Evolutionary conservation across 805 yeast genomes (phyloP).

Genomic region (Yarrowia divulgata): DNA sequence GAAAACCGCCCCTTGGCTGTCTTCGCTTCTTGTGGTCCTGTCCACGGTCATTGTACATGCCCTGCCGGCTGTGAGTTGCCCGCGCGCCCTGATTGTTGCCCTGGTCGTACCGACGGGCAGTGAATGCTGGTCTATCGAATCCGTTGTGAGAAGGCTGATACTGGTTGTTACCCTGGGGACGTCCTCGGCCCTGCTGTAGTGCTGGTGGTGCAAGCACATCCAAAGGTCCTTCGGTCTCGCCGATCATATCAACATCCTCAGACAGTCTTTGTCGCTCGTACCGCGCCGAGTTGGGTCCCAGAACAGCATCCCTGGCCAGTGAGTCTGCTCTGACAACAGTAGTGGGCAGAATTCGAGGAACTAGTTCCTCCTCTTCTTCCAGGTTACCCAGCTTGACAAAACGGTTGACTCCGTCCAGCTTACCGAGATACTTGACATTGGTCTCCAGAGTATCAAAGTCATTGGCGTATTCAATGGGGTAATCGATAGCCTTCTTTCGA

Average conservation of each 20-base stretch:
- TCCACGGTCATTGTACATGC: constrained; percentile 27
- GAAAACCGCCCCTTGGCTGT: neutral
- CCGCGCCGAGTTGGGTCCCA: constrained; percentile 3
- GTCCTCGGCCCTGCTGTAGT: neutral
- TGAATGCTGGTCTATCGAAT: constrained; percentile 1
- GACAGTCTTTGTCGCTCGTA: constrained; percentile 23
- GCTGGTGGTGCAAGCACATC: neutral
- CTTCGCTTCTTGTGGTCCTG: neutral
- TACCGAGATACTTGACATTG: constrained; percentile 38
- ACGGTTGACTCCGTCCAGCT: constrained; percentile 22
- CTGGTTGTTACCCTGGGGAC: constrained; percentile 4
- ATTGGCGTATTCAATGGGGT: constrained; percentile 21
- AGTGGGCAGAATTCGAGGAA: constrained; percentile 3
- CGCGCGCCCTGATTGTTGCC: constrained; percentile 11
- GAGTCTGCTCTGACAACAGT: constrained; percentile 17
- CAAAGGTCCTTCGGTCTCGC: constrained; percentile 14
- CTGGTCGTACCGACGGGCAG: constrained; percentile 9
- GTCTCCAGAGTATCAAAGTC: constrained; percentile 1
- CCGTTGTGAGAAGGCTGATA: constrained; percentile 10
- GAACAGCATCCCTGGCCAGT: neutral
- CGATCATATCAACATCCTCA: constrained; percentile 13
- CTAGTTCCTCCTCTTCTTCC: constrained; percentile 20
- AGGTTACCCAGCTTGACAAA: constrained; percentile 1
- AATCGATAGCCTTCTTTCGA: constrained; percentile 22
- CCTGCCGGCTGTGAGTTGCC: constrained; percentile 8